phyloP scores from a whole-genome alignment of 2,329 filamentous ascomycete genomes.

The Aspergillus fijiensis region DNA sequence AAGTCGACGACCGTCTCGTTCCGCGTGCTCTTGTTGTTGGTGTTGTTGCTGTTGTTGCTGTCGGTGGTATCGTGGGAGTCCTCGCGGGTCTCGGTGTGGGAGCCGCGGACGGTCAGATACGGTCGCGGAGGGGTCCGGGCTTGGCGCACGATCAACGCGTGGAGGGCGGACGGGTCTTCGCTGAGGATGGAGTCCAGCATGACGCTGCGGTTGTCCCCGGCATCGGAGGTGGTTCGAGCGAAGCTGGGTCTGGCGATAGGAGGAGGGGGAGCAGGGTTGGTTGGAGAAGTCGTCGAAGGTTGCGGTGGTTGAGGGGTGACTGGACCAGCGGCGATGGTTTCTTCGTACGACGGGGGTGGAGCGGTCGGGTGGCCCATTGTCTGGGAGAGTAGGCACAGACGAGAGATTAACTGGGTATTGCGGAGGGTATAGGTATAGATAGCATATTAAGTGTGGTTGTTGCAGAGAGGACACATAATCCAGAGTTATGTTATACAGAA shows the following conservation, averaged over 20 bases:
- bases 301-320: not conserved
- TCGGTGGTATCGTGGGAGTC: slow-evolving; percentile 20
- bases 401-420: not conserved
- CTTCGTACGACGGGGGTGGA: slow-evolving; percentile 4
- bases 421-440: not conserved
- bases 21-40: slow-evolving; percentile 22
- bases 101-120: slow-evolving; percentile 54
- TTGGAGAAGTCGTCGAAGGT: not conserved
- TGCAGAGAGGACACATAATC: not conserved
- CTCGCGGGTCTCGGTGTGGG: slow-evolving; percentile 48
- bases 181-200: slow-evolving; percentile 14
- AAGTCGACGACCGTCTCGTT: slow-evolving; percentile 31
- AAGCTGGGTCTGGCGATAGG: slow-evolving; percentile 7
- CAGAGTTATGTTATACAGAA: not conserved
- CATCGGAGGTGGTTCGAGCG: slow-evolving; percentile 7
- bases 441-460: not conserved
- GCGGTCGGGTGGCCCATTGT: not conserved
- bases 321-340: not conserved
- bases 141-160: slow-evolving; percentile 43
- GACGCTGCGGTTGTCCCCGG: slow-evolving; percentile 1
- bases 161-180: slow-evolving; percentile 31
- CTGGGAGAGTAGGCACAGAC: not conserved
- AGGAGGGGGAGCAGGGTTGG: not conserved
- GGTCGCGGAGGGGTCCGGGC: slow-evolving; percentile 52
- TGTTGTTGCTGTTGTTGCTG: slow-evolving; percentile 19